A percentile compares a stretch with the other conserved stretches of the same genome.
Conservation (phyloP, 768 basidiomycete species). For the Leccinum subtestaceum region DNA sequence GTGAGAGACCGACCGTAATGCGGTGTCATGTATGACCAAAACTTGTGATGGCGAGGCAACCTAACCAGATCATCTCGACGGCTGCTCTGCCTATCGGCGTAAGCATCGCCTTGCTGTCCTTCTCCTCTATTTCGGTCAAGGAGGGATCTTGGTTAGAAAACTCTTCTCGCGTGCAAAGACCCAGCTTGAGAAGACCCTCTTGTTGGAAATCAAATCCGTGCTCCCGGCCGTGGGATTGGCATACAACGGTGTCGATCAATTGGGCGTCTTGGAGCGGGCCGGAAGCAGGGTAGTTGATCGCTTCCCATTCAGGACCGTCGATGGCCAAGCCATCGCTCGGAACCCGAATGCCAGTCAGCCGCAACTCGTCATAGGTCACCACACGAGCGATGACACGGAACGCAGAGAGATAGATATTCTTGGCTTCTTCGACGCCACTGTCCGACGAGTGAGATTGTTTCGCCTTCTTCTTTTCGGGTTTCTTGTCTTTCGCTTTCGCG, state of each 20-base stretch:
- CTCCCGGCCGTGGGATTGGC: constrained; percentile 58
- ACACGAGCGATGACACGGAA: constrained; percentile 78
- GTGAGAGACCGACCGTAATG: neutral
- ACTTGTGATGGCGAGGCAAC: constrained; percentile 49
- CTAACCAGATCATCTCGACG: constrained; percentile 55
- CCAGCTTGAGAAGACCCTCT: constrained; percentile 74
- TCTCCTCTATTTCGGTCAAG: constrained; percentile 41
- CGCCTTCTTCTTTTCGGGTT: constrained; percentile 32
- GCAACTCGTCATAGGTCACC: constrained; percentile 68
- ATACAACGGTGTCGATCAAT: constrained; percentile 47
- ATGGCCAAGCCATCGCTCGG: constrained; percentile 70
- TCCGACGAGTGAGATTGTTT: constrained; percentile 30
- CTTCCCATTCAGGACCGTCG: constrained; percentile 56
- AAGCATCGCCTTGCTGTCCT: constrained; percentile 40
- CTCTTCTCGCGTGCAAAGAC: constrained; percentile 48
- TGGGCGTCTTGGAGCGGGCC: constrained; percentile 34
- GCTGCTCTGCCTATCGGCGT: constrained; percentile 49
- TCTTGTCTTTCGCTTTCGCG: constrained; percentile 13
- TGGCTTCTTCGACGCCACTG: constrained; percentile 35
- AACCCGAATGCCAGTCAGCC: constrained; percentile 68
- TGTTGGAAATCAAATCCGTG: constrained; percentile 76
- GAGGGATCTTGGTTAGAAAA: constrained; percentile 3
- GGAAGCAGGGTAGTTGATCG: constrained; percentile 35
- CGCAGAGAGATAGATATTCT: constrained; percentile 51
- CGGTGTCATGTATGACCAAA: constrained; percentile 29